These are phyloP conservation scores for Aaosphaeria pasadenensis DNA, from an alignment of 2,329 filamentous ascomycete genomes.

Conservation along the genomic window DNA sequence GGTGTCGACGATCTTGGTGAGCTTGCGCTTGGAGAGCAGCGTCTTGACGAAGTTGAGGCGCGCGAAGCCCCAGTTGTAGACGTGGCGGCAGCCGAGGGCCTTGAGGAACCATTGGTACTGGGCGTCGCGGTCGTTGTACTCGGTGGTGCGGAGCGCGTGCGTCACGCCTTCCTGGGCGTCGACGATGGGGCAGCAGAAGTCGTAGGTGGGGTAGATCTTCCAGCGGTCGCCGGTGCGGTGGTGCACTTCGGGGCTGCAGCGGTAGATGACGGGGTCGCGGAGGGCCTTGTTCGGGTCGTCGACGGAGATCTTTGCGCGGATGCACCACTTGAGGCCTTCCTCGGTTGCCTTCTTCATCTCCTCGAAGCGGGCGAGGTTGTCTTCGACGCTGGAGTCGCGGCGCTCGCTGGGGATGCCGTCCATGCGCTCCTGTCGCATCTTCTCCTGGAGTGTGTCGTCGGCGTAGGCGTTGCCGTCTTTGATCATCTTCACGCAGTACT, in stretches of 20 bases:
- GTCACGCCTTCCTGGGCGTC: slow-evolving; percentile 80
- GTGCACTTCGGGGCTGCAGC: slow-evolving; percentile 74
- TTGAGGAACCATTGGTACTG: slow-evolving; percentile 86
- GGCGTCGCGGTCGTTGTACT: slow-evolving; percentile 83
- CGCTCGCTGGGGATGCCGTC: slow-evolving; percentile 78
- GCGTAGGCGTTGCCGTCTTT: slow-evolving; percentile 86
- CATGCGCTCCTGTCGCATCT: slow-evolving; percentile 81
- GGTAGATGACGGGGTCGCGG: slow-evolving; percentile 95
- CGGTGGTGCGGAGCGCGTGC: slow-evolving; percentile 77
- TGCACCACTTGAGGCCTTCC: slow-evolving; percentile 81
- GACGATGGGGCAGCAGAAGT: slow-evolving; percentile 80
- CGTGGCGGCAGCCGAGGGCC: slow-evolving; percentile 68
- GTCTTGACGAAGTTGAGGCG: slow-evolving; percentile 82
- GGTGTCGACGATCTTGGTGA: slow-evolving; percentile 76
- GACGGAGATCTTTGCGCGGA: slow-evolving; percentile 88
- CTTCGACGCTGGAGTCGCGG: slow-evolving; percentile 74
- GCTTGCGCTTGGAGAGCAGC: slow-evolving; percentile 81
- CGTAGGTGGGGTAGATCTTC: slow-evolving; percentile 87
- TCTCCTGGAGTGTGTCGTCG: slow-evolving; percentile 88
- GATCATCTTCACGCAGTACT: slow-evolving; percentile 80
- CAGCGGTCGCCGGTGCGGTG: slow-evolving; percentile 76
- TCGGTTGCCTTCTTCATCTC: slow-evolving; percentile 88
- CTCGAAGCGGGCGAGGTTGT: slow-evolving; percentile 81
- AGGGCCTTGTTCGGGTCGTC: slow-evolving; percentile 94
- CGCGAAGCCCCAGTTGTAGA: slow-evolving; percentile 83